Percentiles rank a stretch among this genome's conserved stretches.
phyloP scores from a whole-genome alignment of 805 yeast genomes.

The Nakazawaea ishiwadae region DNA sequence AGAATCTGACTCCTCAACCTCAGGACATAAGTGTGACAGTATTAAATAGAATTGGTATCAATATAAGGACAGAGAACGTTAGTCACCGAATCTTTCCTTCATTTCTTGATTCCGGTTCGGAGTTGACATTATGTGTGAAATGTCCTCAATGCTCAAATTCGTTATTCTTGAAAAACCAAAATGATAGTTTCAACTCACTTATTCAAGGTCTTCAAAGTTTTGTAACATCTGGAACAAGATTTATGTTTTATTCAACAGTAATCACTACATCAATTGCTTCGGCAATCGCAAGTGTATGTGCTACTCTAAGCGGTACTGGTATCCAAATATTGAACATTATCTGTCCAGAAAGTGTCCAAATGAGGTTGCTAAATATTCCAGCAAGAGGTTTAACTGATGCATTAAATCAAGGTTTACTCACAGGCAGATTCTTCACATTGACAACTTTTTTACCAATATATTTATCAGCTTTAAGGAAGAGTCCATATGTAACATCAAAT shows the following conservation, averaged over 20 bases:
- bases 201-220: slow-evolving; percentile 14
- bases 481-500: slow-evolving; percentile 11
- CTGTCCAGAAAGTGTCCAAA: slow-evolving; percentile 28
- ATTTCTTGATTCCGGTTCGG: not conserved
- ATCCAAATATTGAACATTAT: slow-evolving; percentile 21
- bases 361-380: slow-evolving; percentile 23
- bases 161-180: slow-evolving; percentile 21
- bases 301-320: slow-evolving; percentile 24
- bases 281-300: slow-evolving; percentile 17
- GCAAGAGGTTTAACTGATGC: slow-evolving; percentile 16
- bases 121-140: slow-evolving; percentile 15
- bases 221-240: slow-evolving; percentile 16
- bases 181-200: slow-evolving; percentile 16
- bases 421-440: slow-evolving; percentile 19
- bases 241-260: slow-evolving; percentile 15
- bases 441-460: slow-evolving; percentile 27
- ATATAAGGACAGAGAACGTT: slow-evolving; percentile 3
- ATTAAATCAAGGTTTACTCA: slow-evolving; percentile 17
- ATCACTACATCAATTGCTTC: slow-evolving; percentile 21
- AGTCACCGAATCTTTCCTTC: slow-evolving; percentile 1
- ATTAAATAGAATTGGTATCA: slow-evolving; percentile 10
- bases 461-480: slow-evolving; percentile 20
- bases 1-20: slow-evolving; percentile 3
- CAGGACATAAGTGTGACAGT: slow-evolving; percentile 3
- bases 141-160: slow-evolving; percentile 35